Evolutionary conservation across 495 filamentous ascomycete species (phyloP).

Genomic region (Pseudomonodictys pantanalensis): DNA sequence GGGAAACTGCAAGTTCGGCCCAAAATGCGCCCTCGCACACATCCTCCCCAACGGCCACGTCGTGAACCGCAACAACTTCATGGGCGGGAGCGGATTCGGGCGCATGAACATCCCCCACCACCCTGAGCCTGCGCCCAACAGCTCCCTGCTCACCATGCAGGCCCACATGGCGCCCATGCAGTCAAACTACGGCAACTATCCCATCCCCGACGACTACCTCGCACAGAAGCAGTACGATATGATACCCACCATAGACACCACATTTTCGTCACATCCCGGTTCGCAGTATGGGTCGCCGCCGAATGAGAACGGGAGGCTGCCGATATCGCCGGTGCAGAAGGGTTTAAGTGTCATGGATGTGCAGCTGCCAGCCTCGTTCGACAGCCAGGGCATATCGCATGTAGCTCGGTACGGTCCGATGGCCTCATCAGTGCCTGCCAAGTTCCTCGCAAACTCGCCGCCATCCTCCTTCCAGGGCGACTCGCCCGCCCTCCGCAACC

Average conservation of each 20-base stretch:
- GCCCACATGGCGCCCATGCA: slow-evolving; percentile 33
- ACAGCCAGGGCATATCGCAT: slow-evolving; percentile 91
- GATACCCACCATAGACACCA: slow-evolving; percentile 77
- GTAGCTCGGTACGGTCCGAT: slow-evolving; percentile 86
- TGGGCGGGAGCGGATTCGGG: slow-evolving; percentile 51
- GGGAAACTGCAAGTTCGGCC: slow-evolving; percentile 99
- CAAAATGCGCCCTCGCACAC: slow-evolving; percentile 94
- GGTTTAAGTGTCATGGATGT: slow-evolving; percentile 87
- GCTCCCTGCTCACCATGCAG: slow-evolving; percentile 64
- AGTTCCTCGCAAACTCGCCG: slow-evolving; percentile 81
- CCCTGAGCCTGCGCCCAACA: slow-evolving; percentile 74
- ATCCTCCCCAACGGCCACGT: slow-evolving; percentile 89
- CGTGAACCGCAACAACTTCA: slow-evolving; percentile 64
- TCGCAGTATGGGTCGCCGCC: slow-evolving; percentile 87
- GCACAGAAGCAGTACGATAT: slow-evolving; percentile 45
- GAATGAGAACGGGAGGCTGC: slow-evolving; percentile 63
- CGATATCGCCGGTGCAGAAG: slow-evolving; percentile 69
- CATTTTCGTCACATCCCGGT: slow-evolving; percentile 68
- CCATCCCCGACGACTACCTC: slow-evolving; percentile 34
- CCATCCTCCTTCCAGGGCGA: slow-evolving; percentile 68
- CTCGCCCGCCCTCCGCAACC: slow-evolving; percentile 70
- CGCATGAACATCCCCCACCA: slow-evolving; percentile 69
- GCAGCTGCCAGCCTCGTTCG: slow-evolving; percentile 90
- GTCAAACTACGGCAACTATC: slow-evolving; percentile 13
- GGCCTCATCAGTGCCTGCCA: slow-evolving; percentile 87